phyloP scores from a whole-genome alignment of 2,329 filamentous ascomycete species.

The Westerdykella ornata region DNA sequence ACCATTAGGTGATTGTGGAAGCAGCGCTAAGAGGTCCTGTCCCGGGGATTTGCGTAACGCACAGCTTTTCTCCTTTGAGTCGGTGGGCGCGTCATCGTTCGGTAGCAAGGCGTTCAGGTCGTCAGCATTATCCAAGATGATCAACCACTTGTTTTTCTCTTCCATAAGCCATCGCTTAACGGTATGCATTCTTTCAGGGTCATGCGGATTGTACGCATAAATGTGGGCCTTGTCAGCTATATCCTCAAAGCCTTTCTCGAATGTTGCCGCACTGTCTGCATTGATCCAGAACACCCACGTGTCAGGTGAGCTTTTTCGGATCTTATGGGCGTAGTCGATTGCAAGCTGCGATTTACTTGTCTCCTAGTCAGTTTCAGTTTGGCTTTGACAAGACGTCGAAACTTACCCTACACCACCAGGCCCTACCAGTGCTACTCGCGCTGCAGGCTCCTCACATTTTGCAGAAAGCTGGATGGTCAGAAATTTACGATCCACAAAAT shows the following conservation, averaged over 20 bases:
- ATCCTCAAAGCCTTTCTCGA: slow-evolving; percentile 20
- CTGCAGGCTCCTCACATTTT: slow-evolving; percentile 1
- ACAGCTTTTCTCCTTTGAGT: background rate
- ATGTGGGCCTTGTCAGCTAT: slow-evolving; percentile 22
- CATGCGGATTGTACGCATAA: background rate
- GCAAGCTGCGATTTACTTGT: slow-evolving; percentile 14
- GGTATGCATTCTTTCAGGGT: slow-evolving; percentile 13
- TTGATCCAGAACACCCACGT: slow-evolving; percentile 29
- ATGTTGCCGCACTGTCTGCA: slow-evolving; percentile 15
- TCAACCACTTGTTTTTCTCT: slow-evolving; percentile 20
- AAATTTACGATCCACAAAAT: slow-evolving; percentile 7
- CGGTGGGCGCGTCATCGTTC: background rate
- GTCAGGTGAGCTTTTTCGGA: slow-evolving; percentile 13
- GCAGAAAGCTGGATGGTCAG: background rate
- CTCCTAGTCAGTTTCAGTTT: background rate
- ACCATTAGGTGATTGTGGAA: slow-evolving; percentile 14
- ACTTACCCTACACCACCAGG: slow-evolving; percentile 9
- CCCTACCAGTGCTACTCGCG: slow-evolving; percentile 5
- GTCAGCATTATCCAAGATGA: slow-evolving; percentile 31
- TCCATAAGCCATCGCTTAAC: slow-evolving; percentile 18
- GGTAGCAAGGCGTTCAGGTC: slow-evolving; percentile 9
- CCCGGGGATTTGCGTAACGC: background rate
- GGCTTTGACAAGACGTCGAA: background rate
- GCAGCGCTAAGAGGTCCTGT: slow-evolving; percentile 5
- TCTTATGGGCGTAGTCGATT: slow-evolving; percentile 19